Evolutionary conservation across 768 basidiomycete species (phyloP).

Genomic region (Kwoniella dendrophila): DNA sequence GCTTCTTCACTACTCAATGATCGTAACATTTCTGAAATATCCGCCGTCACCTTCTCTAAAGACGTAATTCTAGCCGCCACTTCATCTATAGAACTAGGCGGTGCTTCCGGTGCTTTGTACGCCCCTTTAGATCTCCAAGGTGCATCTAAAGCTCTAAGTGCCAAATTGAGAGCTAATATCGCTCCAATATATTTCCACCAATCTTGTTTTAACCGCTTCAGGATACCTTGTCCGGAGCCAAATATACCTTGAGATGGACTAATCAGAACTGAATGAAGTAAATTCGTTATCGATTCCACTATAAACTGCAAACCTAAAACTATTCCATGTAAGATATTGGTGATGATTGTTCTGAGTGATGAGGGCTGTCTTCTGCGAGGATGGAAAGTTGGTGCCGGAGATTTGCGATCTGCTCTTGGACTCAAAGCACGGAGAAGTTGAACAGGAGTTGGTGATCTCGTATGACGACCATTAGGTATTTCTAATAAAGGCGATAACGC

Average conservation of each 20-base stretch:
- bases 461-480: conserved; percentile 11
- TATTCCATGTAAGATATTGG: conserved; percentile 43
- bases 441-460: conserved; percentile 42
- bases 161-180: conserved; percentile 33
- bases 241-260: conserved; percentile 13
- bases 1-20: conserved; percentile 11
- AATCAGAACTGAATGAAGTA: conserved; percentile 19
- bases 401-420: conserved; percentile 30
- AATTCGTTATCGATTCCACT: conserved; percentile 24
- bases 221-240: conserved; percentile 20
- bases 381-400: conserved; percentile 32
- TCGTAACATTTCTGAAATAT: conserved; percentile 34
- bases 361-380: conserved; percentile 36
- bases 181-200: conserved; percentile 47
- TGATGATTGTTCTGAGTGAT: conserved; percentile 32
- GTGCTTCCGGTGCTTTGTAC: conserved; percentile 28
- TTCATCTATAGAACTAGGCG: conserved; percentile 51
- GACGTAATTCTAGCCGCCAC: conserved; percentile 46
- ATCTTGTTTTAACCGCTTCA: conserved; percentile 24
- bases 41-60: conserved; percentile 44
- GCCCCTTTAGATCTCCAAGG: conserved; percentile 17
- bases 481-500: conserved; percentile 8
- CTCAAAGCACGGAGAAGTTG: conserved; percentile 37
- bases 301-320: conserved; percentile 33
- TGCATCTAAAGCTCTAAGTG: conserved; percentile 29